Evolutionary conservation across 108 stramenopile species (phyloP).

Genomic region (Craspedostauros australis): DNA sequence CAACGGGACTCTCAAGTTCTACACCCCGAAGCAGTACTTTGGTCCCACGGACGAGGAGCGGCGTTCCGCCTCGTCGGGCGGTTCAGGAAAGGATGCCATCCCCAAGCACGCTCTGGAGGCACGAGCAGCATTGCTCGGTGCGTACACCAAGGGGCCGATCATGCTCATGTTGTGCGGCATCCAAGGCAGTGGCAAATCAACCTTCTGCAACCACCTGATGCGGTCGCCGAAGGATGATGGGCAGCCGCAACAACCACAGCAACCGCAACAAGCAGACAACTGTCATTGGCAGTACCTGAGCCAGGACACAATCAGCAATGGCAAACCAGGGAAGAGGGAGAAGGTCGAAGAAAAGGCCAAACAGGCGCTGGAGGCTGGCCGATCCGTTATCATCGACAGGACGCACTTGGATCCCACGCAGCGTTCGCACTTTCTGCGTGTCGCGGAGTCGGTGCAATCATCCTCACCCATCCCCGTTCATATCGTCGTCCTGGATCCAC

Average conservation of each 20-base stretch:
- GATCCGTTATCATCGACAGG: constrained; percentile 68
- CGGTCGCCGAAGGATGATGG: neutral
- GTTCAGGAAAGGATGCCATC: neutral
- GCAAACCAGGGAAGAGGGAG: constrained; percentile 66
- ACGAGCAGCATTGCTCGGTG: constrained; percentile 50
- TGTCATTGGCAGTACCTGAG: constrained; percentile 54
- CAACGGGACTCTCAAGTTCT: constrained; percentile 38
- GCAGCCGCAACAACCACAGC: neutral
- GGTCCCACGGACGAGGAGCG: constrained; percentile 47
- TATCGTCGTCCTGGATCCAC: constrained; percentile 43
- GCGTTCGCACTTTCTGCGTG: constrained; percentile 14
- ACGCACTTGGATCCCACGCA: constrained; percentile 72
- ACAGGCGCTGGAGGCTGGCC: constrained; percentile 25
- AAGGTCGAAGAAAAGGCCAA: constrained; percentile 48
- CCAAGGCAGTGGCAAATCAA: constrained; percentile 73
- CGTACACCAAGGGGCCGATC: constrained; percentile 48
- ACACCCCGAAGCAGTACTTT: constrained; percentile 57
- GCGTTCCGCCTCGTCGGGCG: constrained; percentile 11
- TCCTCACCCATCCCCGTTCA: constrained; percentile 69
- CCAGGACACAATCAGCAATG: constrained; percentile 80
- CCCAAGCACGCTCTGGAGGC: constrained; percentile 29
- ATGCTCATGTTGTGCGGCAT: constrained; percentile 59
- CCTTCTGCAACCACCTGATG: constrained; percentile 46
- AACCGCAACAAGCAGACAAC: neutral
- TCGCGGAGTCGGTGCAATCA: too few species aligned